Evolutionary conservation across 2,329 filamentous ascomycete genomes (phyloP), one percentile per base, ranked within the genome.

Genomic region (Lasiodiplodia citricola): DNA sequence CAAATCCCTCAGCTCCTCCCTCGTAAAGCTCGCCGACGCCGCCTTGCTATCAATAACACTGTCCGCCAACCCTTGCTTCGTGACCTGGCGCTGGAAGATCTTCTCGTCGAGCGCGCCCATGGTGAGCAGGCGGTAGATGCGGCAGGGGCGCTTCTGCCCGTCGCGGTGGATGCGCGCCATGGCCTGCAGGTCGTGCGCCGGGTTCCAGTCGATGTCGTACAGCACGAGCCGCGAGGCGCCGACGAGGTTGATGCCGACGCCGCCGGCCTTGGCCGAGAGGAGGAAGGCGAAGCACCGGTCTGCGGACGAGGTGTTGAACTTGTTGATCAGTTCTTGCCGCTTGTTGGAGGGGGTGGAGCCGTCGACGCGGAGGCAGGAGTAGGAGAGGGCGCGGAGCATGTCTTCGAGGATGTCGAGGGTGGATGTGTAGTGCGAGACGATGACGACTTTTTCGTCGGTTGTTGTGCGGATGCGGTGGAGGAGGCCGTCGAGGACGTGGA

Each of bases 131-230:
- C 91, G 84, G 73, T 93, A 93, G 69, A 92, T 91, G 67, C 87
- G 87, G 70, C 90, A 91, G 3, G 87, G 87, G 13, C 83, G 80
- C 75, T 89, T 91, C 75, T 93, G 91, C 0, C 91, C 91, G 72
- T 92, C 90, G 60, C 91, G 86, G 75, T 92, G 90, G 57, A 92
- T 90, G 16, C 91, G 87, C 14, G 90, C 91, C 89, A 92, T 92
- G 8, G 91, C 90, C 76, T 93, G 91, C 23, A 91, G 81, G 73
- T 93, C 91, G 0, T 88, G 91, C 0, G 90, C 89, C 1, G 91
- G 91, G 73, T 93, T 93, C 91, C 91, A 93, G 78, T 92, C 91
- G 10, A 91, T 87, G 72, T 93, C 91, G 73, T 91, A 92, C 1
- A 93, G 86, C 5, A 92, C 82, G 2, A 93, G 85, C 25, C 91